A percentile compares a stretch with the other conserved stretches of the same genome.
Conservation (phyloP, 495 filamentous ascomycete genomes). For the Neurospora pannonica region DNA sequence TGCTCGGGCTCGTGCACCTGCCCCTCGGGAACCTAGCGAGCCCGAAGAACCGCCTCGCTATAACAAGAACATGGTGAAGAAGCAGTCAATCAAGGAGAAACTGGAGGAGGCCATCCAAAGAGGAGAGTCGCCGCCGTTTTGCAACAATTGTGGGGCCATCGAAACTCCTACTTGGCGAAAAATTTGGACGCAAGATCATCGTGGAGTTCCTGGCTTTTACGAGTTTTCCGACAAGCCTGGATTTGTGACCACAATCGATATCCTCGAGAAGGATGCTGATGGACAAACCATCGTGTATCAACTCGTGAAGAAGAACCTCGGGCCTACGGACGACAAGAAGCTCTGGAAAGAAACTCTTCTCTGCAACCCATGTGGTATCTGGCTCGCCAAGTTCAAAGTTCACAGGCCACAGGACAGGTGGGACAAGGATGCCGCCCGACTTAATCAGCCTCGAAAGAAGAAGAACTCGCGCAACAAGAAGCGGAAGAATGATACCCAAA, state of each 20-base stretch:
- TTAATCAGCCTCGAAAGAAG: constrained; percentile 40
- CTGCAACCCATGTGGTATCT: constrained; percentile 95
- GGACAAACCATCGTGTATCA: constrained; percentile 53
- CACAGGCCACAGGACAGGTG: constrained; percentile 80
- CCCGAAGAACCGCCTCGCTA: constrained; percentile 14
- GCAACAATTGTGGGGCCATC: constrained; percentile 86
- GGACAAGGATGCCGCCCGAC: constrained; percentile 53
- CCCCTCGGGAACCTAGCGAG: constrained; percentile 16
- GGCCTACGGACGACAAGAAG: constrained; percentile 45
- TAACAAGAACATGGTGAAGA: constrained; percentile 46
- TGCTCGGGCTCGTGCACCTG: constrained; percentile 17
- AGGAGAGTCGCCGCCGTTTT: constrained; percentile 75
- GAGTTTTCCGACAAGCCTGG: constrained; percentile 59
- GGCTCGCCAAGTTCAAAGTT: constrained; percentile 75
- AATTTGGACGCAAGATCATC: constrained; percentile 61
- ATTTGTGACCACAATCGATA: constrained; percentile 52
- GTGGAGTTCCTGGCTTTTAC: constrained; percentile 51
- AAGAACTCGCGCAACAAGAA: constrained; percentile 35
- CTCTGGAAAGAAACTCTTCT: constrained; percentile 61
- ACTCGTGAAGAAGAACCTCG: constrained; percentile 68
- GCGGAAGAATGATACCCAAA: constrained; percentile 30
- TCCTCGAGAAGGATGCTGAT: constrained; percentile 50
- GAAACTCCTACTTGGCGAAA: constrained; percentile 94
- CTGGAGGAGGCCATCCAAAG: constrained; percentile 56
- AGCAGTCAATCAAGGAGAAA: constrained; percentile 51